Evolutionary conservation across 106 monocot species (phyloP), one percentile per base, ranked within the genome.

Genomic region (Xerophyta viscosa): DNA sequence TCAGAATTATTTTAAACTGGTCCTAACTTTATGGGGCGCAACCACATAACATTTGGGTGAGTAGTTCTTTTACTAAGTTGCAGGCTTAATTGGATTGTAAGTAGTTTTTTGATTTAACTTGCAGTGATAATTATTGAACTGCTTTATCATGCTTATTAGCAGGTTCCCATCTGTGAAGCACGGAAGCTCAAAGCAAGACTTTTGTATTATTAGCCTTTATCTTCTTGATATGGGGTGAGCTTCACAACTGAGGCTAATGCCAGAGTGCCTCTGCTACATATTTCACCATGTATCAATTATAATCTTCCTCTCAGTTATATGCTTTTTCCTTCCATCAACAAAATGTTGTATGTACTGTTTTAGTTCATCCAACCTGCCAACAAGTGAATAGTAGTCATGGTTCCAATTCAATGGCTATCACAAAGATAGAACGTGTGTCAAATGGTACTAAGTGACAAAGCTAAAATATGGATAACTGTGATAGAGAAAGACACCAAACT

Each of bases 211-310:
- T 68, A 52, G 74, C 56, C 78, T 87, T 41, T 87, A 87, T 75
- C 82, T 87, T 62, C 87, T 87, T 43, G 82, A 82, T 22, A 82
- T 81, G 87, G 87, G 87, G 15, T 81, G 82, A 66, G 78, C 87
- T 68, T 71, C 87, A 65, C 82, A 87, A 31, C 58, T 87, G 65
- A 63, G 87, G 45, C 55, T 87, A 24, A 82, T 87, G 87, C 87
- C 87, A 63, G 87, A 87, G 56, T 87, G 82, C 23, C 37, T 87
- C 11, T 82, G 87, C 45, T 87, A 82, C 71, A 87, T 87, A 44
- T 87, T 87, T 72, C 87, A 87, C 68, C 71, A 87, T 65, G 87
- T 82, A 87, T 61, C 13, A 15, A 28, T 24, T 30, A n/a, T n/a
- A n/a, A n/a, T n/a, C n/a, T n/a, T n/a, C n/a, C n/a, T n/a, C n/a